A percentile compares a stretch with the other conserved stretches of the same genome.
Evolutionary conservation across 192 early-diverging fungal species (phyloP).

Genomic region (Phycomyces blakesleeanus): DNA sequence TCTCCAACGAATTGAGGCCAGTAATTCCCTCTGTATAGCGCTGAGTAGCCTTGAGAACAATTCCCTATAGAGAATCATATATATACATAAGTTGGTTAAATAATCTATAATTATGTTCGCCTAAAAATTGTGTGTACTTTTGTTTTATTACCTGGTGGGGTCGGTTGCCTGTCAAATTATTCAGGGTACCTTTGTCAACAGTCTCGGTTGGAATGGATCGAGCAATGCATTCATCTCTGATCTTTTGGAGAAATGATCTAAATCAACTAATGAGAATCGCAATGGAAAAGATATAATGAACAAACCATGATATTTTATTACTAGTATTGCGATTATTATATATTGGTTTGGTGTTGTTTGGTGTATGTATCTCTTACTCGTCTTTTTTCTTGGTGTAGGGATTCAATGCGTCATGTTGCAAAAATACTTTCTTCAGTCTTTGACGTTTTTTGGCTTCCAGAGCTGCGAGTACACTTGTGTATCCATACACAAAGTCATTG

Average conservation of each 20-base stretch:
- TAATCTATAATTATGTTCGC: too few relatives aligned
- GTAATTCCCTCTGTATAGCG: slow-evolving; percentile 19
- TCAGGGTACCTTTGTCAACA: slow-evolving; percentile 42
- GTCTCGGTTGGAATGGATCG: slow-evolving; percentile 21
- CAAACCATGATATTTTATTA: too few relatives aligned
- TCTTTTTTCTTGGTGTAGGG: slow-evolving; percentile 8
- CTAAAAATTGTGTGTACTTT: too few relatives aligned
- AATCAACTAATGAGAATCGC: neutral
- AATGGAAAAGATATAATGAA: neutral
- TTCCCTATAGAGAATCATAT: slow-evolving; percentile 37
- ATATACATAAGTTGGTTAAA: too few relatives aligned
- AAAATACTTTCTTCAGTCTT: neutral
- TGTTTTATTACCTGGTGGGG: slow-evolving; percentile 49
- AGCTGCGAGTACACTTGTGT: slow-evolving; percentile 20
- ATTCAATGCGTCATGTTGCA: neutral
- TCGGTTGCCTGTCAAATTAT: slow-evolving; percentile 41
- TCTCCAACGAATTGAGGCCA: neutral
- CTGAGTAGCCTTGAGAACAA: slow-evolving; percentile 45
- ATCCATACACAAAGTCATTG: slow-evolving; percentile 25
- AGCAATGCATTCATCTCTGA: slow-evolving; percentile 1
- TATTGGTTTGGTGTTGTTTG: neutral
- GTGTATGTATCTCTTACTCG: neutral
- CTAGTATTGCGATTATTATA: too few relatives aligned
- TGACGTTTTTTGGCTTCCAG: slow-evolving; percentile 20
- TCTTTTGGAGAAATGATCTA: slow-evolving; percentile 8